Base-by-base conservation (phyloP, 2,329 filamentous ascomycete species). In the Colletotrichum australisinense region DNA sequence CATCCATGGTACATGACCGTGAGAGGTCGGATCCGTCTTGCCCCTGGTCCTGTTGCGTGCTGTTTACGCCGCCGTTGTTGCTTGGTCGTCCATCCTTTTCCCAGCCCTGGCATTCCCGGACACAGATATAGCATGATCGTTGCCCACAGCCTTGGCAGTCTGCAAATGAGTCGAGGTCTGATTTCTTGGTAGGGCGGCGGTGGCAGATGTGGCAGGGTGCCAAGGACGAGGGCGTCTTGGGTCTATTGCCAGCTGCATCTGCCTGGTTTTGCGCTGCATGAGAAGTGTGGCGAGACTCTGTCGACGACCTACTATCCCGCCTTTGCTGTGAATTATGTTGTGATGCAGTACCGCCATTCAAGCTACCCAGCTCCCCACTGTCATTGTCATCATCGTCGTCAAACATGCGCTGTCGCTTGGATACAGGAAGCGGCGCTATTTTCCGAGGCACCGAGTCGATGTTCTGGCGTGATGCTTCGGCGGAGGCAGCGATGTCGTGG, bases 61-160 rank as follows among this genome's bases (percentile, higher is more conserved):
- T 66, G 7, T 58, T 55, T 11, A 24, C 19, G 28, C 11, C 75
- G 55, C 49, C 76, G 57, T 30, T 78, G 60, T 46, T 77, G 57
- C 28, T 78, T 72, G 22, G 69, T 65, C 35, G 78, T 75, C 71
- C 71, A 14, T 73, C 71, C 60, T 62, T 62, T 19, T 38, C 58
- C 85, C 86, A 88, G 2, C 89, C 88, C 14, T 87, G 83, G 76
- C 92, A 94, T 76, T 90, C 84, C 30, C 92, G 84, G 57, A 93
- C 88, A 79, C 92, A 94, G n/a, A 94, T 86, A 78, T 89, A 93
- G 79, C 92, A 94, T 0, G 92, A 89, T 55, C 91, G 86, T 74
- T 88, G 84, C 11, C 86, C 84, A 78, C 92, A 94, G 16, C 88
- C 87, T 76, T 88, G 83, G 79, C 92, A 94, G 77, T 90, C 86